These are phyloP conservation scores for Musa balbisiana DNA, from an alignment of 202 grass and related monocot species.

Conservation along the genomic window DNA sequence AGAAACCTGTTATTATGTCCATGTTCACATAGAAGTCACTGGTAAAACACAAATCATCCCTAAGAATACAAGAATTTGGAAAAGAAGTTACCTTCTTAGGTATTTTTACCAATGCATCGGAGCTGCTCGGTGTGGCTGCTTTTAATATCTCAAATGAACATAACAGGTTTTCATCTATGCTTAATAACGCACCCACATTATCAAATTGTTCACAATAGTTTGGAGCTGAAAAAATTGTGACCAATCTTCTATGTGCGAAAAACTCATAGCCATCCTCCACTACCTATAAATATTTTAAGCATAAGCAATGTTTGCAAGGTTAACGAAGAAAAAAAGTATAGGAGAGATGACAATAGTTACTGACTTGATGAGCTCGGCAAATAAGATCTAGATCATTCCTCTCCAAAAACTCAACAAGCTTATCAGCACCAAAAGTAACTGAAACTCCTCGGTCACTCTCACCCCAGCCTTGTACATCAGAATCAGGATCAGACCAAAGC, in stretches of 20 bases:
- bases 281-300: slow-evolving; percentile 37
- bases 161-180: slow-evolving; percentile 79
- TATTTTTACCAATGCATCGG: slow-evolving; percentile 32
- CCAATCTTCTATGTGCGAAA: slow-evolving; percentile 93
- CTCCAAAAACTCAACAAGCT: slow-evolving; percentile 68
- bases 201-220: slow-evolving; percentile 99
- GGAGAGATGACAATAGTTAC: slow-evolving; percentile 17
- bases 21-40: not conserved
- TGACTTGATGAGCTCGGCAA: slow-evolving; percentile 70
- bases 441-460: slow-evolving; percentile 67
- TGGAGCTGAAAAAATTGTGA: slow-evolving; percentile 97
- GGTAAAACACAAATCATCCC: not conserved
- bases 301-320: not conserved
- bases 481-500: slow-evolving; percentile 73
- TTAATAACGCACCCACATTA: slow-evolving; percentile 91
- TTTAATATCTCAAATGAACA: slow-evolving; percentile 97
- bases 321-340: not conserved
- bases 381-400: slow-evolving; percentile 74
- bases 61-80: not conserved
- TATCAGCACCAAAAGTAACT: slow-evolving; percentile 62
- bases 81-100: slow-evolving; percentile 56
- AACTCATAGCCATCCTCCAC: slow-evolving; percentile 98
- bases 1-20: no score
- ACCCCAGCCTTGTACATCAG: slow-evolving; percentile 50
- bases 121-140: slow-evolving; percentile 23